phyloP scores from a whole-genome alignment of 2,329 filamentous ascomycete species.

The Dactylellina cionopaga region DNA sequence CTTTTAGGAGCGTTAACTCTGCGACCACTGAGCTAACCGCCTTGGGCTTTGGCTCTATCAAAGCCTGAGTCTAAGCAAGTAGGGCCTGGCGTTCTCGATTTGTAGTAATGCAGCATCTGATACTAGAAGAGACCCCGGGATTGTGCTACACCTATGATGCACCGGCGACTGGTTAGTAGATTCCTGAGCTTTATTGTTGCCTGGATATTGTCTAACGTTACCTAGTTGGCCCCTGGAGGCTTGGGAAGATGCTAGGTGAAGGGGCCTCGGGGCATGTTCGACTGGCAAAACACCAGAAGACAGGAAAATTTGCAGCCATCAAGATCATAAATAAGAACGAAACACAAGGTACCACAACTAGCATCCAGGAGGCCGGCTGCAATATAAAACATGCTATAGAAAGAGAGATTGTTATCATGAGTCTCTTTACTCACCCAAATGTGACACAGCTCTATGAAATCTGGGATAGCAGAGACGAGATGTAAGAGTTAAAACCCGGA shows the following conservation, averaged over 20 bases:
- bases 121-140: no score
- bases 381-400: conserved; percentile 71
- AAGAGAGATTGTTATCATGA: conserved; percentile 95
- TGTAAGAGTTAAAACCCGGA: no score
- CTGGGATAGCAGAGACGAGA: conserved; percentile 94
- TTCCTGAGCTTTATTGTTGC: not conserved
- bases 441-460: conserved; percentile 95
- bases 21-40: no score
- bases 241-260: conserved; percentile 87
- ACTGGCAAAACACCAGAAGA: conserved; percentile 80
- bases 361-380: conserved; percentile 21
- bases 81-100: no score
- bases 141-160: no score
- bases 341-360: conserved; percentile 30
- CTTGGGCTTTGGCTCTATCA: no score
- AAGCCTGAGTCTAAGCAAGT: no score
- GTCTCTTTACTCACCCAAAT: conserved; percentile 92
- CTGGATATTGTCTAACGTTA: not conserved
- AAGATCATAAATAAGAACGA: conserved; percentile 90
- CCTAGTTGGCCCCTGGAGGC: conserved; percentile 87
- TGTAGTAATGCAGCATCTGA: no score
- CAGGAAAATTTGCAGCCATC: conserved; percentile 84
- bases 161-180: not conserved
- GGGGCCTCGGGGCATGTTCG: conserved; percentile 90
- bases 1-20: no score